These are phyloP conservation scores for Aspergillus sergii DNA, from an alignment of 2,329 filamentous ascomycete genomes.

Conservation along the genomic window DNA sequence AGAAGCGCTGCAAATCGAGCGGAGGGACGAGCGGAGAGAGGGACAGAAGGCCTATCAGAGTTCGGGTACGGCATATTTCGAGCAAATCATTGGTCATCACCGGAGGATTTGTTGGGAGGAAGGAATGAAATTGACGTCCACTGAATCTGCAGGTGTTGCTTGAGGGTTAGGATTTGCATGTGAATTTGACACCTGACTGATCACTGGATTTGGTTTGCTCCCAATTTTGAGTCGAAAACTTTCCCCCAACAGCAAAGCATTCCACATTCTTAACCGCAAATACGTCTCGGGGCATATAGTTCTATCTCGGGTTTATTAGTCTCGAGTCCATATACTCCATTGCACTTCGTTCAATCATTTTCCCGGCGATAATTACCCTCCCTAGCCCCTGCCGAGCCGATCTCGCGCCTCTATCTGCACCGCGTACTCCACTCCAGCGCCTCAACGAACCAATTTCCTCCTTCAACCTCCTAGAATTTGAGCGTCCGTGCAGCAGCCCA, in stretches of 20 bases:
- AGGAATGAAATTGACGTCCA: not conserved
- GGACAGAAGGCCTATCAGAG: not conserved
- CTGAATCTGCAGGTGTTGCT: not conserved
- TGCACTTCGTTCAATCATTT: not conserved
- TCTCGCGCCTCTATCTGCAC: constrained; percentile 12
- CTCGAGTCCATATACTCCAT: not conserved
- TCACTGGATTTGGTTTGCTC: not conserved
- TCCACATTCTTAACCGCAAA: not conserved
- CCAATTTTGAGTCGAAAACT: not conserved
- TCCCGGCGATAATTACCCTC: not conserved
- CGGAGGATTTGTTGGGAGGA: not conserved
- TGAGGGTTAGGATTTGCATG: not conserved
- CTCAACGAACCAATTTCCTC: constrained; percentile 10
- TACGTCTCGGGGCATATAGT: not conserved
- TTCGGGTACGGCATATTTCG: not conserved
- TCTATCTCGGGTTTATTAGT: not conserved
- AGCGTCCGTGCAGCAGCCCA: constrained; percentile 10
- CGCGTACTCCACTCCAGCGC: constrained; percentile 9
- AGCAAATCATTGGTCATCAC: not conserved
- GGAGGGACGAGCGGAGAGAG: not conserved
- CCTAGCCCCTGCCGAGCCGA: constrained; percentile 9
- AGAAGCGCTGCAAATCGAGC: not conserved
- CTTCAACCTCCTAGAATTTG: constrained; percentile 5
- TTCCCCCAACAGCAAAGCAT: not conserved
- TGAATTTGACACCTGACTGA: not conserved